Evolutionary conservation across 257 asterid genomes (phyloP).

Genomic region (Ligustrum vulgare): DNA sequence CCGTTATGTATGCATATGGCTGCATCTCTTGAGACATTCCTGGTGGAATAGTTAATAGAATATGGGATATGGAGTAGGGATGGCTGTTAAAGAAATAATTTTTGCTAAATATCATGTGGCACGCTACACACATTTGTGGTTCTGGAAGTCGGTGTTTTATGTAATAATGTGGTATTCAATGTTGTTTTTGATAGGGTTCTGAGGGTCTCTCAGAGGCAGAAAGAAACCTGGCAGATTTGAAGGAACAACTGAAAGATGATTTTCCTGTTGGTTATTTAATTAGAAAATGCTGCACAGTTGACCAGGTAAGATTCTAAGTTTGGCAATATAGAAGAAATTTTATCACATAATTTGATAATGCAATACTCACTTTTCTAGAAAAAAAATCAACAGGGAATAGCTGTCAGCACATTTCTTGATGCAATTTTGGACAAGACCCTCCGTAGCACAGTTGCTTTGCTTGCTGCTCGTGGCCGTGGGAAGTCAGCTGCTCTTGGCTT

Average conservation of each 20-base stretch:
- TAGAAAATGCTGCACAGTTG: constrained; percentile 86
- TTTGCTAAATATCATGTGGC: background rate
- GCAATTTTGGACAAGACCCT: constrained; percentile 88
- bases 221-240: constrained; percentile 66
- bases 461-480: constrained; percentile 99
- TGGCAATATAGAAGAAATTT: background rate
- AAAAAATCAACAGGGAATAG: constrained; percentile 57
- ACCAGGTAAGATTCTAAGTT: constrained; percentile 59
- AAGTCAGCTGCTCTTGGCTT: constrained; percentile 99
- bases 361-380: background rate
- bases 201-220: constrained; percentile 88
- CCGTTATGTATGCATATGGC: background rate
- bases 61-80: background rate
- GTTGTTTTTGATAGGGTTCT: constrained; percentile 52
- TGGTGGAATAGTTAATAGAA: background rate
- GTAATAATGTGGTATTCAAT: constrained; percentile 24
- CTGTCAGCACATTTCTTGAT: constrained; percentile 83
- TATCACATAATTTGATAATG: constrained; percentile 16
- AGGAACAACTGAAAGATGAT: constrained; percentile 79
- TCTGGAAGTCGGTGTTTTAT: constrained; percentile 1
- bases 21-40: background rate
- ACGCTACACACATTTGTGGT: background rate
- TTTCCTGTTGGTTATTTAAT: constrained; percentile 92
- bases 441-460: constrained; percentile 84
- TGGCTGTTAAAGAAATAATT: background rate